Percentiles rank a stretch among this genome's conserved stretches.
Evolutionary conservation across 805 yeast genomes (phyloP).

Genomic region (Wickerhamiella occidentalis): DNA sequence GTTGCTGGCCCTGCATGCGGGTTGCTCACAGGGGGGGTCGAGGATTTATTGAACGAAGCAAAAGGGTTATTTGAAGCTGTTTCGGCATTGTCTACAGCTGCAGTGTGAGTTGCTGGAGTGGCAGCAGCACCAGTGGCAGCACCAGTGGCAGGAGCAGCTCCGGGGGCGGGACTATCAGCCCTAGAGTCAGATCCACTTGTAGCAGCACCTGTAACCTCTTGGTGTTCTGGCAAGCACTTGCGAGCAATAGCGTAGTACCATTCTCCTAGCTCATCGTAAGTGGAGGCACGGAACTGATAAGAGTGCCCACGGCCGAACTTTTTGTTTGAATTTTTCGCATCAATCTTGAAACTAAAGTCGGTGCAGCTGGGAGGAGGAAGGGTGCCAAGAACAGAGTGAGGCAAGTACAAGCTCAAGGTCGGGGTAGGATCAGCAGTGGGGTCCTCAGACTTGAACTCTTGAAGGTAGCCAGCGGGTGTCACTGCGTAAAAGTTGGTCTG

Average conservation of each 20-base stretch:
- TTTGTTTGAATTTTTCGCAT: slow-evolving; percentile 33
- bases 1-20: background rate
- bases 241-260: slow-evolving; percentile 35
- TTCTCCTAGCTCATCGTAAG: slow-evolving; percentile 34
- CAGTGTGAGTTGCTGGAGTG: background rate
- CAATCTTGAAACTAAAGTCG: slow-evolving; percentile 32
- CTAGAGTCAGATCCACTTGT: background rate
- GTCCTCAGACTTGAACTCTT: slow-evolving; percentile 37
- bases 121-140: slow-evolving; percentile 1
- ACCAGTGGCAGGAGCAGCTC: slow-evolving; percentile 2
- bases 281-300: slow-evolving; percentile 33
- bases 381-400: slow-evolving; percentile 34
- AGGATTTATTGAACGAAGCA: background rate
- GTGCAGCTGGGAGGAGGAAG: slow-evolving; percentile 26
- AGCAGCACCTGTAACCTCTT: background rate
- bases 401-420: slow-evolving; percentile 34
- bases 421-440: slow-evolving; percentile 34
- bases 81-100: background rate
- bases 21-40: background rate
- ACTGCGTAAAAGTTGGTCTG: slow-evolving; percentile 35
- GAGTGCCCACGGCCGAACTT: slow-evolving; percentile 26
- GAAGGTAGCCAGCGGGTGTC: slow-evolving; percentile 34
- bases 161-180: slow-evolving; percentile 2
- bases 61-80: background rate
- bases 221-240: slow-evolving; percentile 5